Percentiles rank a stretch among this genome's conserved stretches.
phyloP scores from a whole-genome alignment of 2,329 filamentous ascomycete species.

The Keithomyces neogunnii region DNA sequence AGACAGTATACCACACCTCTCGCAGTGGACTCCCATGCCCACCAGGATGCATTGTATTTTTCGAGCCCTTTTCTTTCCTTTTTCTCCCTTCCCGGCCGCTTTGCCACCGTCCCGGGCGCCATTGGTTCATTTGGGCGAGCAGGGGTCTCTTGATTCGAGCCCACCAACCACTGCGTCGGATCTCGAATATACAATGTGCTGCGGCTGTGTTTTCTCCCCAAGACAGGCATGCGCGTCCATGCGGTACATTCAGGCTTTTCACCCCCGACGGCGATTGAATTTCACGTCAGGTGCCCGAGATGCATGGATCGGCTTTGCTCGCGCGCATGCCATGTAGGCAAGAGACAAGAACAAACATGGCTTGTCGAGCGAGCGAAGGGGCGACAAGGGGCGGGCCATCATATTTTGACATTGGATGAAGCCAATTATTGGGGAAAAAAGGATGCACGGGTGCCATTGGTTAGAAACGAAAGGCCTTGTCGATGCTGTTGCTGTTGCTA shows the following conservation, averaged over 20 bases:
- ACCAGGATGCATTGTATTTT: neutral
- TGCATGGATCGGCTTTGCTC: neutral
- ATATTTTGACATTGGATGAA: no score
- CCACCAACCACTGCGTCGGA: no score
- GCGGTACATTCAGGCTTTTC: neutral
- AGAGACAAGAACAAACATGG: neutral
- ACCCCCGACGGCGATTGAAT: no score
- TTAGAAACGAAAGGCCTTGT: no score
- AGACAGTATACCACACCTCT: conserved; percentile 5
- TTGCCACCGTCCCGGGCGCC: neutral
- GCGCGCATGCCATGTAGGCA: neutral
- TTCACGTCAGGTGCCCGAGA: neutral
- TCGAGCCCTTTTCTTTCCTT: neutral
- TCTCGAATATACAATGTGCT: neutral
- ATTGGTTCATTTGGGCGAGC: no score
- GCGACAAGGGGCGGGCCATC: no score
- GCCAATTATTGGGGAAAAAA: no score
- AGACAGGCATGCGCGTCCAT: neutral
- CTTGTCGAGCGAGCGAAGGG: no score
- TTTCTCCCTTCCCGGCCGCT: neutral
- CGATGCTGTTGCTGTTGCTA: no score
- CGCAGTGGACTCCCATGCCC: neutral
- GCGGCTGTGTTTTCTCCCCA: neutral
- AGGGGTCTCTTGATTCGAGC: no score
- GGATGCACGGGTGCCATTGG: no score